These are phyloP conservation scores for Brettanomyces sp. DNA, from an alignment of 805 yeast genomes.

Conservation along the genomic window DNA sequence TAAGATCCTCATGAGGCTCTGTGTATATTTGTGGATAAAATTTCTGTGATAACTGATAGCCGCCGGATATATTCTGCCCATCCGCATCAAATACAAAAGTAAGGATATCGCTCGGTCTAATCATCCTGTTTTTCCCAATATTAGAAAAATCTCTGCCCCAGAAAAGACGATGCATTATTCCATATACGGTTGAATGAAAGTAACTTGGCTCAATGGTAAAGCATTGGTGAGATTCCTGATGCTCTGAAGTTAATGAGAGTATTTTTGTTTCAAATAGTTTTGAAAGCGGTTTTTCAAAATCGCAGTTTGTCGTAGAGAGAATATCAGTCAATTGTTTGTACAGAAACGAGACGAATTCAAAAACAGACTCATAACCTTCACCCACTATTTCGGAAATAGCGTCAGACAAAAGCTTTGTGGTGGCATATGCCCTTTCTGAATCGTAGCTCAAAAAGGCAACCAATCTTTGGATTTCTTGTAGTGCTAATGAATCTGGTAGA, in stretches of 20 bases:
- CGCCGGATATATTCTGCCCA: constrained; percentile 19
- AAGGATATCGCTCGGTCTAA: constrained; percentile 25
- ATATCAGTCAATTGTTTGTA: constrained; percentile 12
- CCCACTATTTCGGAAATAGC: constrained; percentile 19
- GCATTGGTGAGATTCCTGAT: constrained; percentile 10
- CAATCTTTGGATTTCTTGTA: constrained; percentile 30
- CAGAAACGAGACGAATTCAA: constrained; percentile 20
- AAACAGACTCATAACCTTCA: constrained; percentile 20
- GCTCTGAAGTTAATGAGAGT: background rate
- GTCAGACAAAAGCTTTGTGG: constrained; percentile 24
- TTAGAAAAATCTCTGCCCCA: constrained; percentile 22
- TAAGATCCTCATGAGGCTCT: constrained; percentile 15
- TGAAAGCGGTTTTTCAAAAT: constrained; percentile 7
- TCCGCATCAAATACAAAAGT: constrained; percentile 24
- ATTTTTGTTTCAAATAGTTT: constrained; percentile 9
- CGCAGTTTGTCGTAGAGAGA: constrained; percentile 10
- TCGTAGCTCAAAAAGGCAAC: constrained; percentile 28
- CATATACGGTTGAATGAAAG: constrained; percentile 21
- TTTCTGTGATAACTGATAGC: constrained; percentile 20
- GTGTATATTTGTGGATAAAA: constrained; percentile 34
- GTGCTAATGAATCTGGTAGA: constrained; percentile 16
- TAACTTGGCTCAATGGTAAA: constrained; percentile 27
- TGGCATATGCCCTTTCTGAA: constrained; percentile 30
- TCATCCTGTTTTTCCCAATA: constrained; percentile 14
- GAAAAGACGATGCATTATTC: constrained; percentile 23